A percentile compares a stretch with the other conserved stretches of the same genome.
These are phyloP conservation scores for Oehlia diaphana DNA, from an alignment of 192 early-diverging fungal genomes.

Conservation along the genomic window DNA sequence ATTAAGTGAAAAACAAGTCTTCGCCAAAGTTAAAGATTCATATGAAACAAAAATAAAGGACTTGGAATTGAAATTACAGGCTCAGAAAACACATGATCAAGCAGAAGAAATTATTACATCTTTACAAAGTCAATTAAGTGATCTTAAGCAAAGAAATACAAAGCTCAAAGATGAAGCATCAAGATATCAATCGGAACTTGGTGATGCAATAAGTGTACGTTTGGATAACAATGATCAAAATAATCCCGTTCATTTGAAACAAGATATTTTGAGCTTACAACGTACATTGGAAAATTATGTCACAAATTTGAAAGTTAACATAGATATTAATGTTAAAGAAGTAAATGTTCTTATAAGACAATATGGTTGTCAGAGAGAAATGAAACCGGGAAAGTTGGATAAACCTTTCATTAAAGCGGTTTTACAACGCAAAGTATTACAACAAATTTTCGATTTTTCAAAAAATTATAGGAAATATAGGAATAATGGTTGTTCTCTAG, in stretches of 20 bases:
- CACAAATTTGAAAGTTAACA: neutral
- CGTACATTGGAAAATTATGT: neutral
- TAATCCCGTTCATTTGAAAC: neutral
- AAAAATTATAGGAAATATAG: neutral
- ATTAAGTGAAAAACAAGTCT: too few species aligned
- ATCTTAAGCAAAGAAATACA: conserved; percentile 6
- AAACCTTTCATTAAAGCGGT: neutral
- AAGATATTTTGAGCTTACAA: neutral
- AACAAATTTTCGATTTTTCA: conserved; percentile 2
- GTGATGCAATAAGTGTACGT: neutral
- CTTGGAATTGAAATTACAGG: too few species aligned
- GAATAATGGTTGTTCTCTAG: neutral
- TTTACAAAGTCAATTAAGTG: too few species aligned
- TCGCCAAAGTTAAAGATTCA: too few species aligned
- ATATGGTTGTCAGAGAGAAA: neutral
- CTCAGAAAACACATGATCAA: too few species aligned
- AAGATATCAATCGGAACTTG: neutral
- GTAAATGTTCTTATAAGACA: neutral
- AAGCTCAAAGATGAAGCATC: conserved; percentile 5
- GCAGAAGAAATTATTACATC: too few species aligned
- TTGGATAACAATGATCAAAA: conserved; percentile 7
- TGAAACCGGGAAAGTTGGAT: neutral
- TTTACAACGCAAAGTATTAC: neutral
- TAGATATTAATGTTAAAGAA: neutral
- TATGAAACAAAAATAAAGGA: too few species aligned